Percentiles rank a stretch among this genome's conserved stretches.
These are phyloP conservation scores for Mortierella polycephala DNA, from an alignment of 371 early-diverging fungal genomes.

Conservation along the genomic window DNA sequence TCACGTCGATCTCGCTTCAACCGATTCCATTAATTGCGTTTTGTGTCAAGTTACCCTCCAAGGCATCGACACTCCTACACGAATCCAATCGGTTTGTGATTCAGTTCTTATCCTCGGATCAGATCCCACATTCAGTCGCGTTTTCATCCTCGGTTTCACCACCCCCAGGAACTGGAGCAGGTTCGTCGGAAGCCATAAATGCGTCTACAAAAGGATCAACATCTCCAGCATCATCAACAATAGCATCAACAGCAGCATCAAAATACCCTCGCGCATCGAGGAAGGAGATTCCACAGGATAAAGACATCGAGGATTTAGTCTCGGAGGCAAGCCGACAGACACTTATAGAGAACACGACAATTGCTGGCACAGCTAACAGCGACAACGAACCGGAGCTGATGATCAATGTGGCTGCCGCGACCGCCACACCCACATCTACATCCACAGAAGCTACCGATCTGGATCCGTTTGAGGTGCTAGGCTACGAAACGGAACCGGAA, in stretches of 20 bases:
- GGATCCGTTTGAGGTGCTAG: constrained; percentile 65
- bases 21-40: constrained; percentile 75
- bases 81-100: constrained; percentile 69
- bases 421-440: too few relatives aligned
- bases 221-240: not conserved
- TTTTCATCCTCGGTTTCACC: constrained; percentile 68
- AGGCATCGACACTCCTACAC: constrained; percentile 66
- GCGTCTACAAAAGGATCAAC: not conserved
- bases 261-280: not conserved
- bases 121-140: constrained; percentile 69
- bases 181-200: too few relatives aligned
- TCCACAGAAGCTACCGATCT: constrained; percentile 12
- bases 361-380: not conserved
- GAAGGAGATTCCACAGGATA: constrained; percentile 15
- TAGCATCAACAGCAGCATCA: not conserved
- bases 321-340: constrained; percentile 50
- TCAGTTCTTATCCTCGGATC: constrained; percentile 67
- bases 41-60: constrained; percentile 72
- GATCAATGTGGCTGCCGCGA: too few relatives aligned
- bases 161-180: constrained; percentile 2
- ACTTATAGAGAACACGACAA: constrained; percentile 34
- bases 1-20: constrained; percentile 74
- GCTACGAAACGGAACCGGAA: constrained; percentile 62
- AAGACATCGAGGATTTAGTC: constrained; percentile 31
- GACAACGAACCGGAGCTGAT: not conserved